Evolutionary conservation across 192 early-diverging fungal genomes (phyloP), one percentile per base, ranked within the genome.

Genomic region (Phycomyces blakesleeanus): DNA sequence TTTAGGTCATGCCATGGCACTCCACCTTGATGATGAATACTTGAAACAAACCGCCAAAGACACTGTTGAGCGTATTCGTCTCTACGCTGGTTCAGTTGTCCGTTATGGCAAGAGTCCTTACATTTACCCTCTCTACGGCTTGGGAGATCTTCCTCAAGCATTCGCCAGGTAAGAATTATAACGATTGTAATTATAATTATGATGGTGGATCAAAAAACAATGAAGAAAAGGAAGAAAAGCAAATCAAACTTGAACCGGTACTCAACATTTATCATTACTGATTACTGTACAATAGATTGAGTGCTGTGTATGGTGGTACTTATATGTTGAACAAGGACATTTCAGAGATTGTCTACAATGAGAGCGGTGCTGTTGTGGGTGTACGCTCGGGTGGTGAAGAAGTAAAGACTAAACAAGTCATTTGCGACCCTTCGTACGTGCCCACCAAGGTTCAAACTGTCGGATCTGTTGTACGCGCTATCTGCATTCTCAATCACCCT

Each of bases 121-220:
- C 77, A 96, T 99, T 70, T 99, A 99, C 78, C 98, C 96, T 60
- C 81, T 94, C 65, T 98, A 96, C 68, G 98, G 98, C 42, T 83
- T 99, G 58, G 96, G 96, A 44, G 98, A 99, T 71, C 77, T 99
- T 34, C 96, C 98, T 50, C 98, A 99, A 79, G 88, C 91, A 40
- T 99, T 99, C 82, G 95, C 98, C 53, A 80, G 86, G 85, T 84
- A 83, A 67, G 39, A 38, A 2, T 47, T n/a, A n/a, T n/a, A n/a
- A n/a, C n/a, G n/a, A n/a, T n/a, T n/a, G n/a, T n/a, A n/a, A n/a
- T n/a, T n/a, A n/a, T n/a, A n/a, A n/a, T n/a, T n/a, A n/a, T n/a
- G n/a, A n/a, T n/a, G n/a, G n/a, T n/a, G n/a, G n/a, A n/a, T n/a
- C n/a, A n/a, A n/a, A n/a, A n/a, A n/a, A n/a, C n/a, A n/a, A n/a